phyloP scores from a whole-genome alignment of 169 alveolate genomes.

The Amoebophrya sp. region DNA sequence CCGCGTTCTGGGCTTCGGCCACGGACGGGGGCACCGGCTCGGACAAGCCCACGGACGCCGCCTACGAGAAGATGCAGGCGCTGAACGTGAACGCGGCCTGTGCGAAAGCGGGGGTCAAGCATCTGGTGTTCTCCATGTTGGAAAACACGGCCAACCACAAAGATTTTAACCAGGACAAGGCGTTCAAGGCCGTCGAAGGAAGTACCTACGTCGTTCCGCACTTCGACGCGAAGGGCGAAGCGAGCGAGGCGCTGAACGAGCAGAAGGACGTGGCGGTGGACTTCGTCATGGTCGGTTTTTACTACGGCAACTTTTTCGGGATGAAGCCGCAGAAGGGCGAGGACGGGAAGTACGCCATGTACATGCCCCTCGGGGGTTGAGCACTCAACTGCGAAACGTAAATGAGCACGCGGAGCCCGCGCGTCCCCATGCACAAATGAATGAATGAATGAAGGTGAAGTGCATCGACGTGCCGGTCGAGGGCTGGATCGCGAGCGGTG shows the following conservation, averaged over 20 bases:
- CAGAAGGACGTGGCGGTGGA: not conserved
- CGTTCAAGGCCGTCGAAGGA: not conserved
- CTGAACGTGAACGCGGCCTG: not conserved
- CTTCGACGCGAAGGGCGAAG: not conserved
- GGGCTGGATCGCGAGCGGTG: not conserved
- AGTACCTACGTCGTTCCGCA: not conserved
- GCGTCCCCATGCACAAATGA: not conserved
- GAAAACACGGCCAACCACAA: not conserved
- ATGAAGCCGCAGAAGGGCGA: not conserved
- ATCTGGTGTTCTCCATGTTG: not conserved
- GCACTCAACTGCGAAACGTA: not conserved
- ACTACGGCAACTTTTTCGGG: not conserved
- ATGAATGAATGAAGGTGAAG: not conserved
- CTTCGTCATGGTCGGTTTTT: not conserved
- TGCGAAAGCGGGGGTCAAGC: not conserved
- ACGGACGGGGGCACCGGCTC: not conserved
- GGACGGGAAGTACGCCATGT: not conserved
- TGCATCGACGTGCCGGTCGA: not conserved
- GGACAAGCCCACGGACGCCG: not conserved
- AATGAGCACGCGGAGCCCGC: not conserved
- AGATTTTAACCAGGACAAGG: not conserved
- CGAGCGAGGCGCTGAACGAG: not conserved
- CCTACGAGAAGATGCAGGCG: not conserved
- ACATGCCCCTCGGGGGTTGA: not conserved
- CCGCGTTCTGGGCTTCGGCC: not conserved